Percentiles rank a stretch among this genome's conserved stretches.
These are phyloP conservation scores for Fusarium foetens DNA, from an alignment of 2,329 filamentous ascomycete species.

Conservation along the genomic window DNA sequence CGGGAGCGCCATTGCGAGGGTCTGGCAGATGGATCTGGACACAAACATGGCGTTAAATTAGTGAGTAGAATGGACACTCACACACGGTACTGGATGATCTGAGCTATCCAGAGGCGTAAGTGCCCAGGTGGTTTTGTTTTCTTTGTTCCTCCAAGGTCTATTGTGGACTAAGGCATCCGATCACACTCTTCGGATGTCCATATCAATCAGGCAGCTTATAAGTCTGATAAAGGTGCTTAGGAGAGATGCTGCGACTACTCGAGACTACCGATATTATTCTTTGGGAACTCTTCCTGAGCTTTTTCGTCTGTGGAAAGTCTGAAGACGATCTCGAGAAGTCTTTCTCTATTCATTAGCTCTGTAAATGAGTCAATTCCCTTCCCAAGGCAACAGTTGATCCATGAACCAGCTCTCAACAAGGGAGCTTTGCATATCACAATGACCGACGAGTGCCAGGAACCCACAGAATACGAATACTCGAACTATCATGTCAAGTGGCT, in stretches of 20 bases:
- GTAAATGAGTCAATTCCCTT: background rate
- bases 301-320: background rate
- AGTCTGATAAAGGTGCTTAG: background rate
- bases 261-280: background rate
- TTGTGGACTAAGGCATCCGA: background rate
- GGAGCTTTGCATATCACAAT: background rate
- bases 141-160: background rate
- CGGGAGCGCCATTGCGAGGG: background rate
- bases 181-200: background rate
- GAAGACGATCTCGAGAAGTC: background rate
- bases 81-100: background rate
- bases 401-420: background rate
- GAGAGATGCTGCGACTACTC: background rate
- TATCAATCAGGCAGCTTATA: background rate
- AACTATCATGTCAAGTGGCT: conserved; percentile 6
- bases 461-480: background rate
- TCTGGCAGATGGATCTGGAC: background rate
- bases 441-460: background rate
- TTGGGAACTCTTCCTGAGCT: background rate
- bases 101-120: background rate
- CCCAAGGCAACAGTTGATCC: background rate
- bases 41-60: background rate
- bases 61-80: background rate
- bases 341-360: background rate
- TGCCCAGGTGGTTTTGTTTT: background rate